Evolutionary conservation across 192 early-diverging fungal genomes (phyloP).

Genomic region (Coemansia javaensis): DNA sequence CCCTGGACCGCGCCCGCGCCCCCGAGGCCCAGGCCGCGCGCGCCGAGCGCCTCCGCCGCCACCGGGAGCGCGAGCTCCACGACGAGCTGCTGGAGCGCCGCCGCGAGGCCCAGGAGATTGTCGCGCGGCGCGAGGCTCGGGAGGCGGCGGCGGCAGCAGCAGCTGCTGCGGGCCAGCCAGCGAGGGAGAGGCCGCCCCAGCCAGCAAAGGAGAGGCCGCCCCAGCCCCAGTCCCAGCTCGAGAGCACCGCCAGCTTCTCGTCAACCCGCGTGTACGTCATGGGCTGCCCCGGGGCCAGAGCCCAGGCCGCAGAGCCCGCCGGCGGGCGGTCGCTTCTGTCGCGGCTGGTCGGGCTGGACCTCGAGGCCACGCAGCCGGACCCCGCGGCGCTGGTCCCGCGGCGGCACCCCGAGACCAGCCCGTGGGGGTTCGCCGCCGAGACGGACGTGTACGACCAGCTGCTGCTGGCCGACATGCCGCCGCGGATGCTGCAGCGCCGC

Average conservation of each 20-base stretch:
- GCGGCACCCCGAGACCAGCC: slow-evolving; percentile 5
- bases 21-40: no score
- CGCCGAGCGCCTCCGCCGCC: no score
- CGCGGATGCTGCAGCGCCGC: slow-evolving; percentile 1
- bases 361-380: neutral
- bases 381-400: slow-evolving; percentile 2
- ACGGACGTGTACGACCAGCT: slow-evolving; percentile 22
- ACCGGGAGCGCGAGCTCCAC: no score
- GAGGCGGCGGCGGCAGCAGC: slow-evolving; percentile 1
- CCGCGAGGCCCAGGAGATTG: no score
- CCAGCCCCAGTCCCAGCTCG: neutral
- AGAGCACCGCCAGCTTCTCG: slow-evolving; percentile 31
- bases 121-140: no score
- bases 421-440: slow-evolving; percentile 12
- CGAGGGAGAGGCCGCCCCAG: neutral
- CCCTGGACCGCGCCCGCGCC: no score
- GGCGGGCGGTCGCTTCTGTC: no score
- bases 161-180: neutral
- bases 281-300: slow-evolving; percentile 22
- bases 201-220: neutral
- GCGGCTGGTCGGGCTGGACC: no score
- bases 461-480: slow-evolving; percentile 19
- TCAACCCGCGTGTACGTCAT: slow-evolving; percentile 30
- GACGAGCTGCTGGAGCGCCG: no score
- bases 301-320: neutral